phyloP scores from a whole-genome alignment of 2,329 filamentous ascomycete genomes.

The Bipolaris zeicola region DNA sequence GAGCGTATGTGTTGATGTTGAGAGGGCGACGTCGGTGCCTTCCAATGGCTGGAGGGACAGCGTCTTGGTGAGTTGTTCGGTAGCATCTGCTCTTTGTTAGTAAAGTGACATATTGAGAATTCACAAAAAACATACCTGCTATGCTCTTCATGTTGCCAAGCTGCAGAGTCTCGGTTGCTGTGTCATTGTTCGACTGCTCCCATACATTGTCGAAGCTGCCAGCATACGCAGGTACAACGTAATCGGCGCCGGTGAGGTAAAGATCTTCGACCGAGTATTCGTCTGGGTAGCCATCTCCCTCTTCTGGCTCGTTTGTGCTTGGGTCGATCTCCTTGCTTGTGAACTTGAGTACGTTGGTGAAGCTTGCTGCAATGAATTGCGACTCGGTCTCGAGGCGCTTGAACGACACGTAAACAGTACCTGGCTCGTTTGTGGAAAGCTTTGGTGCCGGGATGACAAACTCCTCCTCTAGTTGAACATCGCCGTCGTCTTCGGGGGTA shows the following conservation, averaged over 20 bases:
- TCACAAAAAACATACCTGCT: constrained; percentile 68
- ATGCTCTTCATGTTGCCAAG: constrained; percentile 89
- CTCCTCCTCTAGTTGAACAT: constrained; percentile 72
- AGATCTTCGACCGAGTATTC: constrained; percentile 97
- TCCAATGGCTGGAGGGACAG: constrained; percentile 93
- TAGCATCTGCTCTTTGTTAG: constrained; percentile 70
- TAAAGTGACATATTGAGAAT: background rate
- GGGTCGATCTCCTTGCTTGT: constrained; percentile 98
- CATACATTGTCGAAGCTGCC: constrained; percentile 95
- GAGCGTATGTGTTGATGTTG: constrained; percentile 87
- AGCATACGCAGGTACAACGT: constrained; percentile 89
- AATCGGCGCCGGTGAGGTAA: constrained; percentile 89
- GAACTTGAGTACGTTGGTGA: constrained; percentile 94
- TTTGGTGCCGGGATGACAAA: constrained; percentile 91
- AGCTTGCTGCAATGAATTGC: constrained; percentile 77
- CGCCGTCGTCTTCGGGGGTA: constrained; percentile 83
- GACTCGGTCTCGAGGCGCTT: constrained; percentile 77
- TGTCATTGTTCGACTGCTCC: constrained; percentile 90
- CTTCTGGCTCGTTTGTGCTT: constrained; percentile 88
- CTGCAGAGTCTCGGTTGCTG: constrained; percentile 89
- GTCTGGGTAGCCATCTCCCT: constrained; percentile 84
- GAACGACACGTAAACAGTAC: constrained; percentile 94
- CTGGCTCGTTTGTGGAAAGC: constrained; percentile 82
- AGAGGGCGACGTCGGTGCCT: constrained; percentile 88
- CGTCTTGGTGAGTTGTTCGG: constrained; percentile 83